phyloP scores from a whole-genome alignment of 2,329 filamentous ascomycete genomes.

The Colletotrichum echinochloae region DNA sequence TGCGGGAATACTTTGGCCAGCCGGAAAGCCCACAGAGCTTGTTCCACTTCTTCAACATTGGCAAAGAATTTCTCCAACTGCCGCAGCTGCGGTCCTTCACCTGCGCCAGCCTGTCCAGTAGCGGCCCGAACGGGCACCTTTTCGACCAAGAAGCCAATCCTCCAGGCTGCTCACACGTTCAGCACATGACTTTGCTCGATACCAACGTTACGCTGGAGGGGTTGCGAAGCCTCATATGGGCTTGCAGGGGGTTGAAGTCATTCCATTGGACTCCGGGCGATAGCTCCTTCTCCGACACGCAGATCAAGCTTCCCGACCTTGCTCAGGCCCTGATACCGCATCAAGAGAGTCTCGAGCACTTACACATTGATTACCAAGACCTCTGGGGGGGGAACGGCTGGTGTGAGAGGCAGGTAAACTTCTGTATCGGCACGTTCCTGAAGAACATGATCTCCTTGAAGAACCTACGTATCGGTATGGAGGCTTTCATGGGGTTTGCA shows the following conservation, averaged over 20 bases:
- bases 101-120: constrained; percentile 2
- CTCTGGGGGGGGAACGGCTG: constrained; percentile 5
- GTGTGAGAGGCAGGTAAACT: not conserved
- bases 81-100: not conserved
- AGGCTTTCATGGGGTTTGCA: constrained; percentile 10
- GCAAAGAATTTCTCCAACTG: constrained; percentile 11
- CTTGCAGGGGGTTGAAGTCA: not conserved
- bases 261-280: constrained; percentile 16
- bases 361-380: constrained; percentile 7
- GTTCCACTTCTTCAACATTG: constrained; percentile 24
- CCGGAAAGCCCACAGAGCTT: constrained; percentile 13
- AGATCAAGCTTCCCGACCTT: constrained; percentile 7
- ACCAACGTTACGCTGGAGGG: constrained; percentile 10
- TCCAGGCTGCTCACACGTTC: constrained; percentile 7
- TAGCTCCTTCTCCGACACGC: constrained; percentile 14
- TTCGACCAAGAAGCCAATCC: constrained; percentile 8
- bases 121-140: constrained; percentile 19
- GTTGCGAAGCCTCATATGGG: not conserved
- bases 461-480: constrained; percentile 11
- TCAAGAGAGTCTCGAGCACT: not conserved
- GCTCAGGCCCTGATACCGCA: not conserved
- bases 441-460: constrained; percentile 2
- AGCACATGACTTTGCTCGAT: constrained; percentile 3
- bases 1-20: constrained; percentile 9
- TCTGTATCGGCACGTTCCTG: constrained; percentile 5